These are phyloP conservation scores for Sporothrix phasma DNA, from an alignment of 2,329 filamentous ascomycete species.

Conservation along the genomic window DNA sequence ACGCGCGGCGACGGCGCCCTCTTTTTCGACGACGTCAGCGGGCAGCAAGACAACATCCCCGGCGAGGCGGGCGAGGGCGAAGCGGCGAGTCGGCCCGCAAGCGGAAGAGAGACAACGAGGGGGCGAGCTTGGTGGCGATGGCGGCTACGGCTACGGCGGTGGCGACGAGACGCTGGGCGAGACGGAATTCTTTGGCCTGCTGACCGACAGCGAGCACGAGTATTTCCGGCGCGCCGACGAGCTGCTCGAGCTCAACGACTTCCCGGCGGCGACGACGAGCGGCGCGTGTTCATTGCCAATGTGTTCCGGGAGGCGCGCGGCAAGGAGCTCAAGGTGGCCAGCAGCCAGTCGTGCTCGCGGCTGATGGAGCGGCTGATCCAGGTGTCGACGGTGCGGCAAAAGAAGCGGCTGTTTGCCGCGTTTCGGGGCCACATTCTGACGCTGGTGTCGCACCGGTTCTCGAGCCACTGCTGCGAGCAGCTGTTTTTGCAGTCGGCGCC, in stretches of 20 bases:
- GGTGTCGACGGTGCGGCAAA: slow-evolving; percentile 65
- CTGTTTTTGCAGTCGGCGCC: slow-evolving; percentile 74
- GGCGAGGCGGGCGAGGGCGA: neutral
- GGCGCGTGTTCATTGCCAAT: slow-evolving; percentile 62
- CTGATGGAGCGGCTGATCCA: slow-evolving; percentile 87
- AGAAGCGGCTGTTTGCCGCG: slow-evolving; percentile 76
- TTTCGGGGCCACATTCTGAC: slow-evolving; percentile 82
- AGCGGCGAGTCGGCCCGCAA: neutral
- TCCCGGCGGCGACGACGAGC: slow-evolving; percentile 56
- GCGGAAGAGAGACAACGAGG: neutral
- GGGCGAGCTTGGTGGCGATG: neutral
- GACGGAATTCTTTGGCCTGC: slow-evolving; percentile 81
- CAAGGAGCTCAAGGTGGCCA: slow-evolving; percentile 92
- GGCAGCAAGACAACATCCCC: neutral
- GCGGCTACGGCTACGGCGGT: neutral
- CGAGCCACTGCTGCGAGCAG: slow-evolving; percentile 93
- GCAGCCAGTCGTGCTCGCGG: slow-evolving; percentile 89
- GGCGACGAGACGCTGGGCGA: slow-evolving; percentile 10
- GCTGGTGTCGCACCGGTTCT: slow-evolving; percentile 89
- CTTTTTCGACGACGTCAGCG: slow-evolving; percentile 4
- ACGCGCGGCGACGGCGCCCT: neutral
- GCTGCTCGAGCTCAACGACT: slow-evolving; percentile 81
- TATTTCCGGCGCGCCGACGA: slow-evolving; percentile 89
- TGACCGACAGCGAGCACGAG: slow-evolving; percentile 87
- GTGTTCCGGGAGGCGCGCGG: slow-evolving; percentile 79